A percentile compares a stretch with the other conserved stretches of the same genome.
These are phyloP conservation scores for Paramecium primaurelia DNA, from an alignment of 73 alveolate species.

Conservation along the genomic window DNA sequence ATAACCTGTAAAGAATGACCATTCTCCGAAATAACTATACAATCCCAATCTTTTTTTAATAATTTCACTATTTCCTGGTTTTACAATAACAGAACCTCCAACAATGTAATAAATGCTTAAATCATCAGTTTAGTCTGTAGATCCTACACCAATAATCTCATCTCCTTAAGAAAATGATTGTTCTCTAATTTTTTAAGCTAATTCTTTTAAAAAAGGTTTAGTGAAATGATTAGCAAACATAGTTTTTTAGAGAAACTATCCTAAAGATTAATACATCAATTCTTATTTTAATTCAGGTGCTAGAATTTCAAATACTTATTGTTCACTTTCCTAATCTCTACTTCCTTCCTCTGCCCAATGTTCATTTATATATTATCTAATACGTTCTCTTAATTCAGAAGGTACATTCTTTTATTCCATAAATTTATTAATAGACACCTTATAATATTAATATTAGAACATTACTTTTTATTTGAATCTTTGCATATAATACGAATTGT, in stretches of 20 bases:
- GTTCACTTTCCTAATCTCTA: conserved; percentile 21
- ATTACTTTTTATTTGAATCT: not conserved
- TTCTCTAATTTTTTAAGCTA: conserved; percentile 18
- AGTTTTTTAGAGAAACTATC: not conserved
- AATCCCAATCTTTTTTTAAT: not conserved
- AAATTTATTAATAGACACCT: conserved; percentile 15
- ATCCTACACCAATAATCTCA: not conserved
- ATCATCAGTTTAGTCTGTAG: conserved; percentile 3
- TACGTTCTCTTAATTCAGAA: not conserved
- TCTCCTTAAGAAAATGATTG: not conserved
- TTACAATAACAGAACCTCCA: not conserved
- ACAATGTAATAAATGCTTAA: not conserved
- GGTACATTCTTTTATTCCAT: conserved; percentile 26
- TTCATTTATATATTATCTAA: conserved; percentile 33
- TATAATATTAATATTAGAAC: not conserved
- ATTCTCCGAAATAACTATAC: conserved; percentile 51
- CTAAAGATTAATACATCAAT: not conserved
- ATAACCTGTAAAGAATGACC: conserved; percentile 51
- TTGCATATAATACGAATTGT: not conserved
- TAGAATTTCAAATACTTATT: not conserved
- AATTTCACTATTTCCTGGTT: conserved; percentile 23
- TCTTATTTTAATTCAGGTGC: conserved; percentile 41
- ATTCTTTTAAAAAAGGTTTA: conserved; percentile 3
- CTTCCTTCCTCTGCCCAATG: conserved; percentile 12
- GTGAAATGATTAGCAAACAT: conserved; percentile 14